These are phyloP conservation scores for Aspergillus intermedius DNA, from an alignment of 2,329 filamentous ascomycete species.

Conservation along the genomic window DNA sequence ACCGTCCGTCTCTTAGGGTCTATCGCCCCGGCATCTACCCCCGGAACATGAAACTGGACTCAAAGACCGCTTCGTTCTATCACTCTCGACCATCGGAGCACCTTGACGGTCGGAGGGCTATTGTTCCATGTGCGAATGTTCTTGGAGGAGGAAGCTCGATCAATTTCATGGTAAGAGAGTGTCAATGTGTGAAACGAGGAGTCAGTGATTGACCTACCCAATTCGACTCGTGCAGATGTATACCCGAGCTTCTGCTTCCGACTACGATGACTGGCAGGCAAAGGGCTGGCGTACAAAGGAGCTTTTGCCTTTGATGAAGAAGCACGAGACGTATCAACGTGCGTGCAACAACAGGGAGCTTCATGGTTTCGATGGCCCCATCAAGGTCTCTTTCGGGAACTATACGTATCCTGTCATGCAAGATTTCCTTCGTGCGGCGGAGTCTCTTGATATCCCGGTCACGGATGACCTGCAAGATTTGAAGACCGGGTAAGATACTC, in stretches of 20 bases:
- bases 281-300: conserved; percentile 75
- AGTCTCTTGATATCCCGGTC: conserved; percentile 66
- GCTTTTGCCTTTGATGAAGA: conserved; percentile 68
- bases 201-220: not conserved
- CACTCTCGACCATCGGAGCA: conserved; percentile 68
- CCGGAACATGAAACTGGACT: conserved; percentile 73
- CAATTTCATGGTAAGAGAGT: conserved; percentile 61
- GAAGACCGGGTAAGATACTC: conserved; percentile 28
- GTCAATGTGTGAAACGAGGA: not conserved
- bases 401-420: conserved; percentile 77
- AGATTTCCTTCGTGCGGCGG: conserved; percentile 66
- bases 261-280: conserved; percentile 73
- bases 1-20: conserved; percentile 44
- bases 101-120: conserved; percentile 62
- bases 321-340: conserved; percentile 72
- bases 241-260: conserved; percentile 63
- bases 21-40: conserved; percentile 70
- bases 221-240: conserved; percentile 51
- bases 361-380: conserved; percentile 72
- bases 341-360: conserved; percentile 55
- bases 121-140: conserved; percentile 69
- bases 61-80: conserved; percentile 76
- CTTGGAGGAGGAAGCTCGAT: conserved; percentile 67
- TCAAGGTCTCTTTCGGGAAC: conserved; percentile 76
- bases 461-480: conserved; percentile 74